These are phyloP conservation scores for Talaromyces amestolkiae DNA, from an alignment of 2,329 filamentous ascomycete species.

Conservation along the genomic window DNA sequence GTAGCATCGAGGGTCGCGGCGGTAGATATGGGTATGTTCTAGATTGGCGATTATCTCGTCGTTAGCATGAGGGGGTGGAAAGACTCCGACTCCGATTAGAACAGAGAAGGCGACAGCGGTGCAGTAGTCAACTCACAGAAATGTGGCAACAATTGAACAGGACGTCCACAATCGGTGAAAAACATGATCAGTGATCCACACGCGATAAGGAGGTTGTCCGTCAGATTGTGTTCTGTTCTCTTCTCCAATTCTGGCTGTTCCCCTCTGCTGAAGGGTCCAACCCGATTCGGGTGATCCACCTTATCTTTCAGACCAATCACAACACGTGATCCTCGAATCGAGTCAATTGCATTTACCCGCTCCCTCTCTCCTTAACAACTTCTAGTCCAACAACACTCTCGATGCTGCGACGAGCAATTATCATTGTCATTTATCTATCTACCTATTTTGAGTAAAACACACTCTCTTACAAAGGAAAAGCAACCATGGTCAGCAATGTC, in stretches of 20 bases:
- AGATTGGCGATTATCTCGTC: background rate
- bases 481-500: background rate
- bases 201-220: constrained; percentile 4
- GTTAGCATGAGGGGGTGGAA: constrained; percentile 4
- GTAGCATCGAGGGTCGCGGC: background rate
- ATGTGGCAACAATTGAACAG: background rate
- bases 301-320: background rate
- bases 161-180: background rate
- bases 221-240: background rate
- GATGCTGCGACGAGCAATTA: background rate
- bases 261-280: background rate
- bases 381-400: background rate
- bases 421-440: background rate
- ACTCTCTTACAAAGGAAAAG: background rate
- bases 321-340: background rate
- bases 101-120: background rate
- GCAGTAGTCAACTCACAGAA: background rate
- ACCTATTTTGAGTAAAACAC: background rate
- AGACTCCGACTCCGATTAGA: constrained; percentile 2
- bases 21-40: background rate
- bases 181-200: background rate
- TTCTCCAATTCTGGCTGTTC: background rate
- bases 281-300: background rate
- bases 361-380: background rate
- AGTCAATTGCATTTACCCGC: background rate